Conservation (phyloP, 2,329 filamentous ascomycete genomes). For the Harringtonia lauricola region DNA sequence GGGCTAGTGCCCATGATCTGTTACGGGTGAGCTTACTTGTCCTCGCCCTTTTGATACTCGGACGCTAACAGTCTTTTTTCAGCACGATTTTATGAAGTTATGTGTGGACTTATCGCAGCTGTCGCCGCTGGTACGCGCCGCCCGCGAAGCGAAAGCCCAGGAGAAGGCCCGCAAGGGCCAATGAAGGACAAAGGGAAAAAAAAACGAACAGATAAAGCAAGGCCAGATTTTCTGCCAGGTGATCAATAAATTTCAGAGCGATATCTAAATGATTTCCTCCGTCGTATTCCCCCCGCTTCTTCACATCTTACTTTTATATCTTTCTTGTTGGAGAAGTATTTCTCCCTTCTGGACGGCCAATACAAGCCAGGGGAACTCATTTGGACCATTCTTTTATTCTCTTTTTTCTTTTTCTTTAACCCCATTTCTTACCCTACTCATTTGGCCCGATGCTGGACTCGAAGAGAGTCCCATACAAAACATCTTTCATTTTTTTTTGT, state of each 20-base stretch:
- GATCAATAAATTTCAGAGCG: not conserved
- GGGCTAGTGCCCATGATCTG: constrained; percentile 88
- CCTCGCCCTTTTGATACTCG: constrained; percentile 1
- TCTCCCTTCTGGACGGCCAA: no score
- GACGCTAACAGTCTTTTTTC: constrained; percentile 10
- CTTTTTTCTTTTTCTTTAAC: not conserved
- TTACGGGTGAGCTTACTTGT: constrained; percentile 56
- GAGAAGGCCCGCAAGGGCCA: constrained; percentile 65
- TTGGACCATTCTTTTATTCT: not conserved
- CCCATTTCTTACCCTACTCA: not conserved
- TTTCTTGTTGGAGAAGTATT: no score
- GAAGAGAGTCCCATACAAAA: not conserved
- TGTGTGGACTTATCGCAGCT: constrained; percentile 67
- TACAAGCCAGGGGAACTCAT: not conserved
- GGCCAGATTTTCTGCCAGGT: no score
- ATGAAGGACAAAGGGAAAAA: constrained; percentile 11
- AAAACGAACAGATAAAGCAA: not conserved
- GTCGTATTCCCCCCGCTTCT: not conserved
- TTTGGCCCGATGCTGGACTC: no score
- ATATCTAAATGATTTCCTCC: not conserved
- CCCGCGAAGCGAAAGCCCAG: constrained; percentile 72
- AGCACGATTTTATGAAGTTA: constrained; percentile 73
- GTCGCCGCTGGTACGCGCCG: constrained; percentile 76
- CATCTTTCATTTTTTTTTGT: not conserved
- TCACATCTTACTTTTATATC: not conserved